Conservation (phyloP, 1,139 yeast species). For the Pichia sp. region DNA sequence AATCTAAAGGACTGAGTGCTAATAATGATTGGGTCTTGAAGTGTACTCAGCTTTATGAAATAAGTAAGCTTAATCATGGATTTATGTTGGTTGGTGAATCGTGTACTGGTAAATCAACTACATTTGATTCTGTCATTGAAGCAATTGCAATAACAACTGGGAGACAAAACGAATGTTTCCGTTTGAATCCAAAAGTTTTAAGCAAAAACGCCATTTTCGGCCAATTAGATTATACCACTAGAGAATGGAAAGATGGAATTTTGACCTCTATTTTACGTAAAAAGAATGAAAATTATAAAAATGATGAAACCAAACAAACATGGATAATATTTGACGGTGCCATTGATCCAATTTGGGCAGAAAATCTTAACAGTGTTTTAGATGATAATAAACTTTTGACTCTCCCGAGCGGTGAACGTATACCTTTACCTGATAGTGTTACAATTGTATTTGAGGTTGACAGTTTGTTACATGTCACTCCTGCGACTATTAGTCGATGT, state of each 20-base stretch:
- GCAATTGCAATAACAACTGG: slow-evolving; percentile 35
- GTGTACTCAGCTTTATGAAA: slow-evolving; percentile 54
- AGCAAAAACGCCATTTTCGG: slow-evolving; percentile 69
- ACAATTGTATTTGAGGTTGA: slow-evolving; percentile 75
- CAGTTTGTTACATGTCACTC: slow-evolving; percentile 60
- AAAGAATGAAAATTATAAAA: slow-evolving; percentile 51
- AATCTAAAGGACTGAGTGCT: slow-evolving; percentile 22
- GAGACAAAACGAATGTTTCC: slow-evolving; percentile 36
- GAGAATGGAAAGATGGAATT: slow-evolving; percentile 93
- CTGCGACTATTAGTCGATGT: slow-evolving; percentile 90
- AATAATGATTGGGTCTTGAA: slow-evolving; percentile 47
- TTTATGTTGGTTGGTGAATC: slow-evolving; percentile 74
- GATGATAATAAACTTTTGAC: slow-evolving; percentile 84
- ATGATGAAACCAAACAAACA: slow-evolving; percentile 48
- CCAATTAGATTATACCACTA: slow-evolving; percentile 59
- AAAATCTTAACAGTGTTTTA: slow-evolving; percentile 79
- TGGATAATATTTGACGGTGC: slow-evolving; percentile 94
- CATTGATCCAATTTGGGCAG: slow-evolving; percentile 93
- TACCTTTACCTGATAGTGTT: slow-evolving; percentile 58
- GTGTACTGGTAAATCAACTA: slow-evolving; percentile 67
- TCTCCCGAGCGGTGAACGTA: slow-evolving; percentile 83
- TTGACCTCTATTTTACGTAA: slow-evolving; percentile 64
- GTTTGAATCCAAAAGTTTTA: slow-evolving; percentile 71
- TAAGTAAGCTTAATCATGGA: slow-evolving; percentile 69
- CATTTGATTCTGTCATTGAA: slow-evolving; percentile 44